These are phyloP conservation scores for Phialophora expanda DNA, from an alignment of 2,329 filamentous ascomycete species.

Conservation along the genomic window DNA sequence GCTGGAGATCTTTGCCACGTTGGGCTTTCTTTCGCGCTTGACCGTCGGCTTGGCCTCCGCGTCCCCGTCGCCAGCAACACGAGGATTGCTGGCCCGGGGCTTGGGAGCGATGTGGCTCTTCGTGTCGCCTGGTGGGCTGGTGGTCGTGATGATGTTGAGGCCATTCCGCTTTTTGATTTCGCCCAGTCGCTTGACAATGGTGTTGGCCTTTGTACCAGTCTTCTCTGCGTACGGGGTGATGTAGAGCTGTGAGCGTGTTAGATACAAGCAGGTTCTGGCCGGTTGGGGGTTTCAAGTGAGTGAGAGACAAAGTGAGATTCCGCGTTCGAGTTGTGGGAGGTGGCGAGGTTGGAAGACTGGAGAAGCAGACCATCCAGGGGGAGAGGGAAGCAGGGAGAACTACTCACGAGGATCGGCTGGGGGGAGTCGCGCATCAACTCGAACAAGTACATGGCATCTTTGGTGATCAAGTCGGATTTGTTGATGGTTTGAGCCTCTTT, in stretches of 20 bases:
- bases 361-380: neutral
- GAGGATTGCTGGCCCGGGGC: neutral
- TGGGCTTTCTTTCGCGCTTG: slow-evolving; percentile 2
- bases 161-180: slow-evolving; percentile 31
- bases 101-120: slow-evolving; percentile 2
- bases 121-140: neutral
- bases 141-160: slow-evolving; percentile 31
- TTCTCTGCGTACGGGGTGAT: slow-evolving; percentile 24
- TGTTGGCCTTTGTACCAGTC: slow-evolving; percentile 28
- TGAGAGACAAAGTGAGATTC: neutral
- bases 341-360: neutral
- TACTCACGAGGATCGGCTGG: slow-evolving; percentile 21
- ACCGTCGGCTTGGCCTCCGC: neutral
- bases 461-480: slow-evolving; percentile 6
- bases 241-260: slow-evolving; percentile 17
- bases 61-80: neutral
- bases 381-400: neutral
- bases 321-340: neutral
- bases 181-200: slow-evolving; percentile 26
- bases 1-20: neutral
- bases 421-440: slow-evolving; percentile 26
- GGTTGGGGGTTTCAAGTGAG: neutral
- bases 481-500: neutral
- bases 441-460: slow-evolving; percentile 29
- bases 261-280: neutral